These are phyloP conservation scores for Phaeoacremonium minimum DNA, from an alignment of 2,329 filamentous ascomycete genomes.

Conservation along the genomic window DNA sequence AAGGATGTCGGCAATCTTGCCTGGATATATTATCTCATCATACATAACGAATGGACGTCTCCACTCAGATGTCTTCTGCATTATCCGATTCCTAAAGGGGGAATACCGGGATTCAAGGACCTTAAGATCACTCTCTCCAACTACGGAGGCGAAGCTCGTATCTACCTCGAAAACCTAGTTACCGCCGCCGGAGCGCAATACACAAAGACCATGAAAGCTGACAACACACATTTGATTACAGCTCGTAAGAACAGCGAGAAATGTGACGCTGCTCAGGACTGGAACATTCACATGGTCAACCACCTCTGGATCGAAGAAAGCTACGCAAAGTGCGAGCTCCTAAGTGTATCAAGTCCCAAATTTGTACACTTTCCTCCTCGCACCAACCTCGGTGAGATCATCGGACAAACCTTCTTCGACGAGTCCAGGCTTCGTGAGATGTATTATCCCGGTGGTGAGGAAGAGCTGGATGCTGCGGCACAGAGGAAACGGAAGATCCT, in stretches of 20 bases:
- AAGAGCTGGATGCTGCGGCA: conserved; percentile 33
- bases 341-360: conserved; percentile 65
- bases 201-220: conserved; percentile 90
- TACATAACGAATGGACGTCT: conserved; percentile 82
- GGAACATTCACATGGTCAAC: conserved; percentile 86
- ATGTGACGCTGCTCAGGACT: conserved; percentile 85
- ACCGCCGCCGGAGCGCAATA: conserved; percentile 79
- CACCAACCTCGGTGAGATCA: conserved; percentile 89
- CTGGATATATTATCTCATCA: conserved; percentile 92
- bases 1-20: conserved; percentile 89
- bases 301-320: conserved; percentile 98
- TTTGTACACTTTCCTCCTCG: conserved; percentile 84
- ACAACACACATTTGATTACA: conserved; percentile 94
- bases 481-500: conserved; percentile 46
- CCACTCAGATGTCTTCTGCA: conserved; percentile 80
- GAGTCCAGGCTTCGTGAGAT: conserved; percentile 54
- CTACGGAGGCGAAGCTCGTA: conserved; percentile 89
- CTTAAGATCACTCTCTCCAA: conserved; percentile 88
- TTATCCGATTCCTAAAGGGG: conserved; percentile 75
- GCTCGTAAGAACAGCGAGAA: conserved; percentile 89
- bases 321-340: conserved; percentile 81
- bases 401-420: conserved; percentile 83
- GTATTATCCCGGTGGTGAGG: conserved; percentile 63
- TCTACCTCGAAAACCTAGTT: conserved; percentile 91
- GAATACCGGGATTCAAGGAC: conserved; percentile 73